Conservation (phyloP, 2,329 filamentous ascomycete genomes). For the Arthrocladium fulminans region DNA sequence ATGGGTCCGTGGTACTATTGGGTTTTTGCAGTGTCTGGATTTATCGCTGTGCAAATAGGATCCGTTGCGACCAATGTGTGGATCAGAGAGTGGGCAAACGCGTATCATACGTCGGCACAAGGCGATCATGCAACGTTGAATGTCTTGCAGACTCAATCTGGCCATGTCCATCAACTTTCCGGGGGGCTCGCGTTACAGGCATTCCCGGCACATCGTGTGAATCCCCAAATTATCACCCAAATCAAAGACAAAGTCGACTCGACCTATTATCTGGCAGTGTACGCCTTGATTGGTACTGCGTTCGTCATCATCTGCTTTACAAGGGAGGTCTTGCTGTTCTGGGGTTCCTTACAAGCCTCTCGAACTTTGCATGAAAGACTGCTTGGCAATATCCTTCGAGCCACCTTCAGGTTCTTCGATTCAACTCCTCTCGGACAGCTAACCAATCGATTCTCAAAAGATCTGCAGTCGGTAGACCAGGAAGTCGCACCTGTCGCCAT, state of each 20-base stretch:
- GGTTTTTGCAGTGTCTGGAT: constrained; percentile 64
- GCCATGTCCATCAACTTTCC: not conserved
- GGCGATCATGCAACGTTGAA: constrained; percentile 27
- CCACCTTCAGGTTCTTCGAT: constrained; percentile 96
- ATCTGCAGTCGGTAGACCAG: constrained; percentile 89
- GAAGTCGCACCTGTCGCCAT: constrained; percentile 91
- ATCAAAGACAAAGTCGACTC: constrained; percentile 55
- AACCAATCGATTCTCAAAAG: constrained; percentile 98
- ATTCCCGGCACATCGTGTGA: not conserved
- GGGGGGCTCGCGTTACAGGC: not conserved
- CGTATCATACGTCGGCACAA: constrained; percentile 52
- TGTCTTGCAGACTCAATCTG: constrained; percentile 3
- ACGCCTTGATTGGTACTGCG: constrained; percentile 66
- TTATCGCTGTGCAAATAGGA: constrained; percentile 72
- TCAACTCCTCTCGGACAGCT: constrained; percentile 89
- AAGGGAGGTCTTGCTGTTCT: constrained; percentile 82
- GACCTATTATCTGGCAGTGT: constrained; percentile 72
- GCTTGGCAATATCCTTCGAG: constrained; percentile 70
- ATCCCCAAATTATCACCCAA: not conserved
- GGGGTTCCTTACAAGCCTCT: constrained; percentile 81
- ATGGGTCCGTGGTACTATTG: constrained; percentile 99
- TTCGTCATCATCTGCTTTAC: constrained; percentile 75
- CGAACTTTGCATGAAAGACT: constrained; percentile 71
- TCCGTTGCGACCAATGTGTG: constrained; percentile 85
- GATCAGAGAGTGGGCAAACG: constrained; percentile 92